These are phyloP conservation scores for Dysphania ambrosioides DNA, from an alignment of 148 eudicot species.

Conservation along the genomic window DNA sequence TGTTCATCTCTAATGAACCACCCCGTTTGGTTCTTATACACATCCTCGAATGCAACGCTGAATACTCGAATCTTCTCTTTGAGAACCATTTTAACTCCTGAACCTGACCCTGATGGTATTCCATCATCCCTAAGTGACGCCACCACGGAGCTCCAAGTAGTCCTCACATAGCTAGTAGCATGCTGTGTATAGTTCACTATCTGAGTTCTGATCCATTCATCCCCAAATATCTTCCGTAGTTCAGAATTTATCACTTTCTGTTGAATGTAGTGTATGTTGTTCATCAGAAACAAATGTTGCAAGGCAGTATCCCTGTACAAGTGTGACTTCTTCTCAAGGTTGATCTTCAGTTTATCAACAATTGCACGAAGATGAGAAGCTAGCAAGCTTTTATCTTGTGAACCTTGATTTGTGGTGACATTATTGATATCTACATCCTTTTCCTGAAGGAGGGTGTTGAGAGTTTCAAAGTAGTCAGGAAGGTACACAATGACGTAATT, in stretches of 20 bases:
- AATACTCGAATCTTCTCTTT: conserved; percentile 57
- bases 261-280: conserved; percentile 70
- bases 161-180: conserved; percentile 57
- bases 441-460: conserved; percentile 46
- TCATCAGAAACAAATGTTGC: conserved; percentile 65
- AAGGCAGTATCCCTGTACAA: conserved; percentile 56
- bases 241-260: conserved; percentile 48
- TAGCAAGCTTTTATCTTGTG: conserved; percentile 23
- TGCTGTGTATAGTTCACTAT: conserved; percentile 45
- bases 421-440: conserved; percentile 15
- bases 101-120: conserved; percentile 32
- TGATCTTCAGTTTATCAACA: conserved; percentile 44
- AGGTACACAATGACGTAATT: conserved; percentile 50
- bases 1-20: conserved; percentile 59
- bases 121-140: conserved; percentile 48
- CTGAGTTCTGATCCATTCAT: conserved; percentile 56
- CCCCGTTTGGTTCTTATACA: conserved; percentile 49
- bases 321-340: conserved; percentile 49
- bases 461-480: conserved; percentile 46
- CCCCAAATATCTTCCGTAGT: conserved; percentile 40
- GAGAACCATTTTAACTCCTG: conserved; percentile 31
- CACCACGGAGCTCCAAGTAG: conserved; percentile 59
- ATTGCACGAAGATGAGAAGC: conserved; percentile 43
- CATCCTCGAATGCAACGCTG: conserved; percentile 57
- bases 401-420: not conserved